Base-by-base conservation (phyloP, 345 rosid genomes). In the Brassica carinata region DNA sequence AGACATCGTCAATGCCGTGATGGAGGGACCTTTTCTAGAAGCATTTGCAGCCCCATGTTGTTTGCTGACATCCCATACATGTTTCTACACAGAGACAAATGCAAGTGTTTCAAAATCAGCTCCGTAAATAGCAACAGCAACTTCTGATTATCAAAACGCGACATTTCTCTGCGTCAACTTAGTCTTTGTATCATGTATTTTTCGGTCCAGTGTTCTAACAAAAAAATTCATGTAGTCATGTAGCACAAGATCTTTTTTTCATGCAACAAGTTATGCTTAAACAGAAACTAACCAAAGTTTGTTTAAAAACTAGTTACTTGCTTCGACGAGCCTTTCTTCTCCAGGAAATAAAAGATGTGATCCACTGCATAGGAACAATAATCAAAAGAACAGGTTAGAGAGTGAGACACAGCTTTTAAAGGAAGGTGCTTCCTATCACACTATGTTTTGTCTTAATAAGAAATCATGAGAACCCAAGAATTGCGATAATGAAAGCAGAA, bases 1-100 rank as follows among this genome's bases (percentile, higher is more conserved):
- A 90, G 88, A 77, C 97, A 96, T 88, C 94, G 89, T 94, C 90
- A 87, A 69, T 83, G 94, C 82, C 87, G 81, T 64, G 82, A 77
- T 51, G 78, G 86, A 55, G 97, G 40, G 83, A 85, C 82, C 10
- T 89, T 90, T 77, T 94, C 99, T 71, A 96, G 79, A 43, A 94
- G 88, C 91, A 96, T 85, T 66, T 90, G 87, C 90, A 94, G 85
- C 72, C 99, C 98, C 7, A 67, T 83, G 58, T 88, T 87, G 84
- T 82, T 86, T 31, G 90, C 81, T 57, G 98, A 83, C 71, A 89
- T 69, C 67, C 95, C 95, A 77, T 51, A 91, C 83, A 83, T 68
- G 78, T 89, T 87, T 86, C 99, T 94, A 78, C 55, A 51, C 29
- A 64, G 18, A 74, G 34, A 15, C 4, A 1, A 69, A 55, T 8